Evolutionary conservation across 2,329 filamentous ascomycete species (phyloP).

Genomic region (Phaeosphaeria sp.): DNA sequence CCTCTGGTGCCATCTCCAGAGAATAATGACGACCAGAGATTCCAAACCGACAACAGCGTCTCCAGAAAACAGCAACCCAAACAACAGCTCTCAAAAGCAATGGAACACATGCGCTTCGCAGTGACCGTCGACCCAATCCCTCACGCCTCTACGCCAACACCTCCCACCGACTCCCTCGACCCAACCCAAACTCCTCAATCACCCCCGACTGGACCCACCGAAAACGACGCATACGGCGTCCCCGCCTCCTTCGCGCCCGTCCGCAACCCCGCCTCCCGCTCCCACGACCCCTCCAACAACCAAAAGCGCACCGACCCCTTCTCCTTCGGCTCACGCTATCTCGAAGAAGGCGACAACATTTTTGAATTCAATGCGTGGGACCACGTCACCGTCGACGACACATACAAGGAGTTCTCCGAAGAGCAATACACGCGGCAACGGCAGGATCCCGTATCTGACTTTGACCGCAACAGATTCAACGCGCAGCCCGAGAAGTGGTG

Average conservation of each 20-base stretch:
- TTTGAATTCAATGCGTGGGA: slow-evolving; percentile 99
- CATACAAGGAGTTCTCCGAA: slow-evolving; percentile 85
- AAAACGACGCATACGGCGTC: slow-evolving; percentile 58
- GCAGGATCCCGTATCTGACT: slow-evolving; percentile 85
- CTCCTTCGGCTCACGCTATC: slow-evolving; percentile 88
- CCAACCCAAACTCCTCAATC: neutral
- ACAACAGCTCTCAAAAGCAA: slow-evolving; percentile 58
- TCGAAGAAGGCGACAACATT: slow-evolving; percentile 84
- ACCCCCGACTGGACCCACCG: slow-evolving; percentile 21
- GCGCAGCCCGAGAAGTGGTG: slow-evolving; percentile 92
- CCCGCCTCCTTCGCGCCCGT: slow-evolving; percentile 54
- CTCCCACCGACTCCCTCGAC: slow-evolving; percentile 13
- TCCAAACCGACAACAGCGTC: slow-evolving; percentile 41
- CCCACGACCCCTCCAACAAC: slow-evolving; percentile 75
- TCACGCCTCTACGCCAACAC: slow-evolving; percentile 20
- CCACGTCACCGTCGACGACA: slow-evolving; percentile 90
- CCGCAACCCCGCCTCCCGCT: slow-evolving; percentile 61
- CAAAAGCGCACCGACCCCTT: slow-evolving; percentile 91
- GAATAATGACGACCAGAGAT: slow-evolving; percentile 22
- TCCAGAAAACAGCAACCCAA: slow-evolving; percentile 41
- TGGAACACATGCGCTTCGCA: slow-evolving; percentile 60
- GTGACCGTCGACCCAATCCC: slow-evolving; percentile 51
- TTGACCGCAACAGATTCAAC: slow-evolving; percentile 93
- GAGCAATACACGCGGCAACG: slow-evolving; percentile 86
- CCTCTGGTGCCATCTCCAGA: slow-evolving; percentile 7